These are phyloP conservation scores for Fusarium metavorans DNA, from an alignment of 2,329 filamentous ascomycete species.

Conservation along the genomic window DNA sequence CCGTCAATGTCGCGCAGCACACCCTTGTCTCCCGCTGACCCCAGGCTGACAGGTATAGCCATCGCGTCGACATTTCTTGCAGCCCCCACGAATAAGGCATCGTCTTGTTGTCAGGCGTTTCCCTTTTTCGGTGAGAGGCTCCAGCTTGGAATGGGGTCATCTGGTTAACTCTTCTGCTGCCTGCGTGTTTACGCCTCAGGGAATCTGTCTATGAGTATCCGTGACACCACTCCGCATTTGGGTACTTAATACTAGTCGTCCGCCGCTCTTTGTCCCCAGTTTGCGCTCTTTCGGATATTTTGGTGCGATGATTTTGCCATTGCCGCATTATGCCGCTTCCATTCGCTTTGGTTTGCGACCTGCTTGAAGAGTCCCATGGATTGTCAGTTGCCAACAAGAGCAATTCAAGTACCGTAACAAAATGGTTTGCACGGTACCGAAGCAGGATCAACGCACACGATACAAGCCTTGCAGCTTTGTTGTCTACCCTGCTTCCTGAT, in stretches of 20 bases:
- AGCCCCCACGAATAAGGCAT: constrained; percentile 20
- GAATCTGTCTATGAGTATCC: neutral
- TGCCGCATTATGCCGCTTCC: constrained; percentile 67
- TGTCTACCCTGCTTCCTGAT: constrained; percentile 83
- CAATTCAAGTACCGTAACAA: constrained; percentile 56
- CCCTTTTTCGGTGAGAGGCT: neutral
- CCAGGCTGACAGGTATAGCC: constrained; percentile 1
- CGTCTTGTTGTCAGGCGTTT: neutral
- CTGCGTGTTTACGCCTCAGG: constrained; percentile 4
- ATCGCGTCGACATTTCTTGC: constrained; percentile 7
- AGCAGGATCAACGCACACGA: constrained; percentile 66
- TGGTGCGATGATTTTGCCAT: constrained; percentile 15
- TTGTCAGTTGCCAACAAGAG: constrained; percentile 50
- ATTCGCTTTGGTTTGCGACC: constrained; percentile 79
- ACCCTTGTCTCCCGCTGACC: constrained; percentile 9
- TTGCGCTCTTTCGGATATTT: neutral
- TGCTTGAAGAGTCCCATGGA: constrained; percentile 76
- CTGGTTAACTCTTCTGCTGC: constrained; percentile 17
- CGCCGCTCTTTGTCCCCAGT: neutral
- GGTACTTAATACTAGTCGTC: neutral
- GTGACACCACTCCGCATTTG: neutral
- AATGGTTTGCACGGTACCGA: constrained; percentile 79
- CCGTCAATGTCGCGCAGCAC: constrained; percentile 47
- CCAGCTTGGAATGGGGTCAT: constrained; percentile 12
- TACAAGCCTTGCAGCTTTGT: constrained; percentile 71